Percentiles rank a stretch among this genome's conserved stretches.
Evolutionary conservation across 116 monocot genomes (phyloP).

Genomic region (Posidonia oceanica): DNA sequence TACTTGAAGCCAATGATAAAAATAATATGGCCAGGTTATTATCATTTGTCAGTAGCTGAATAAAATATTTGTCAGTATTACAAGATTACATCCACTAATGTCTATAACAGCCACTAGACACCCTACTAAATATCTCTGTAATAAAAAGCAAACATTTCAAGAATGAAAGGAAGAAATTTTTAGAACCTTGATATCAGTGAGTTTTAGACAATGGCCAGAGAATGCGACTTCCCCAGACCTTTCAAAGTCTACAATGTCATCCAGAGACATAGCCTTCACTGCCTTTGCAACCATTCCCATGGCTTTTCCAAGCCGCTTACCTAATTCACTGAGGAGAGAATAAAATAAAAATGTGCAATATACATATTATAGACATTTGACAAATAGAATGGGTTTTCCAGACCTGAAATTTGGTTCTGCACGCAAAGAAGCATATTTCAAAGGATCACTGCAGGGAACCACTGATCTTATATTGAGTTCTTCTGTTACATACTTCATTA

Average conservation of each 20-base stretch:
- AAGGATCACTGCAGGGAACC: constrained; percentile 83
- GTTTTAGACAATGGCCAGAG: constrained; percentile 59
- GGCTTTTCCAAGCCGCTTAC: constrained; percentile 77
- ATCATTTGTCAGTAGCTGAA: no score
- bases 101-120: not conserved
- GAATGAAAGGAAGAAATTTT: not conserved
- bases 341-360: not conserved
- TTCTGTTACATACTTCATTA: constrained; percentile 78
- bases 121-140: no score
- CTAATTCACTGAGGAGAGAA: constrained; percentile 43
- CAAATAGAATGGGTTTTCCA: no score
- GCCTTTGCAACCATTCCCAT: constrained; percentile 83
- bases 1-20: no score
- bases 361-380: no score
- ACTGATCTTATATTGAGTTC: constrained; percentile 94
- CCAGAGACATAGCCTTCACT: constrained; percentile 83
- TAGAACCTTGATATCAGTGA: constrained; percentile 77
- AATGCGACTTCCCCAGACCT: constrained; percentile 55
- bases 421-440: constrained; percentile 76
- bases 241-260: constrained; percentile 77
- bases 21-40: no score
- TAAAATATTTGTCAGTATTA: no score
- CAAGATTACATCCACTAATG: not conserved
- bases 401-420: constrained; percentile 98
- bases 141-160: no score